phyloP scores from a whole-genome alignment of 805 yeast genomes.

The Saturnispora diversa region DNA sequence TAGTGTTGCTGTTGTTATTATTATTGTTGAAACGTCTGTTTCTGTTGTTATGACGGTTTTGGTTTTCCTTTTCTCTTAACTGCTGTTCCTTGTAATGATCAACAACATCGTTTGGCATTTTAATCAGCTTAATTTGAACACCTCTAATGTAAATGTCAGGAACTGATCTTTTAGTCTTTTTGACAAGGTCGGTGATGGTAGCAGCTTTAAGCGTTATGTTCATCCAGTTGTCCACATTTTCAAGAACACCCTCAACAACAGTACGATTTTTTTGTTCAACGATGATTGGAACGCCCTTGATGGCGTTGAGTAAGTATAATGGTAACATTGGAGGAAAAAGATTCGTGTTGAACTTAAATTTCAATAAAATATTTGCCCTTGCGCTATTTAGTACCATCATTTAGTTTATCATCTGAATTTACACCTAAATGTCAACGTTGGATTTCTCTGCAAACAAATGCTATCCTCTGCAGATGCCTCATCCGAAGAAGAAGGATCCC shows the following conservation, averaged over 20 bases:
- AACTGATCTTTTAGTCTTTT: constrained; percentile 33
- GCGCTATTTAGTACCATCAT: not conserved
- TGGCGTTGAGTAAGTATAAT: constrained; percentile 78
- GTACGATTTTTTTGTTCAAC: constrained; percentile 92
- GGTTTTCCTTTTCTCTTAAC: constrained; percentile 29
- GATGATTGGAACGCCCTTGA: constrained; percentile 78
- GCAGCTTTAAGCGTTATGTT: constrained; percentile 78
- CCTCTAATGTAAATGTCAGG: constrained; percentile 81
- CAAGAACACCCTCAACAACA: constrained; percentile 72
- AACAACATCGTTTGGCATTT: constrained; percentile 69
- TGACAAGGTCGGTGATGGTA: constrained; percentile 52
- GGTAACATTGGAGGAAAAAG: constrained; percentile 56
- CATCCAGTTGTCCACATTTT: constrained; percentile 93
- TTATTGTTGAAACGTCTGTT: constrained; percentile 18
- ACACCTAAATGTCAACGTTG: constrained; percentile 46
- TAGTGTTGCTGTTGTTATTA: constrained; percentile 12
- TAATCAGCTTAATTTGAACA: constrained; percentile 67
- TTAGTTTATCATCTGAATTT: not conserved
- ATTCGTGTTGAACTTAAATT: not conserved
- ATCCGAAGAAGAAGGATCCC: constrained; percentile 40
- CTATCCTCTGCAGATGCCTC: constrained; percentile 49
- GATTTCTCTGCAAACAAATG: constrained; percentile 60
- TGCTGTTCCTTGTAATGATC: constrained; percentile 62
- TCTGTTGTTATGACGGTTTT: constrained; percentile 20
- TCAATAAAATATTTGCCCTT: no score